A percentile compares a stretch with the other conserved stretches of the same genome.
These are phyloP conservation scores for Stenogyne calaminthoides DNA, from an alignment of 305 asterid genomes.

Conservation along the genomic window DNA sequence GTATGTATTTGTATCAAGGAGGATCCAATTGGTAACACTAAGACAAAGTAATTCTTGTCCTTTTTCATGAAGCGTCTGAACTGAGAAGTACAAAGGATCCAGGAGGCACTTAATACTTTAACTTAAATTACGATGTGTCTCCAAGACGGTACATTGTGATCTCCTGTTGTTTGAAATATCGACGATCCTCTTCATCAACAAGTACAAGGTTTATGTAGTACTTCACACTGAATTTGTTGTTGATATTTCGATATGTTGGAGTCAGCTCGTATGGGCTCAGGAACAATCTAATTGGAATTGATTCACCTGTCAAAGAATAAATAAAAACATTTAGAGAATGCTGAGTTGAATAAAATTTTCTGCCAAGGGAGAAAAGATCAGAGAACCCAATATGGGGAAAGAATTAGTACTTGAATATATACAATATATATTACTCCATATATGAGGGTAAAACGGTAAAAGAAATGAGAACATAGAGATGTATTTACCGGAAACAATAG, in stretches of 20 bases:
- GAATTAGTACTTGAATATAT: not conserved
- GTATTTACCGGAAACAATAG: not conserved
- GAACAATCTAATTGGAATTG: slow-evolving; percentile 92
- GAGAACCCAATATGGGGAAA: not conserved
- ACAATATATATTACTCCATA: no score
- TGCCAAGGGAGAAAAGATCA: not conserved
- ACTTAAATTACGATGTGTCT: slow-evolving; percentile 48
- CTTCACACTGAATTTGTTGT: slow-evolving; percentile 93
- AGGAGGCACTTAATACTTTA: slow-evolving; percentile 19
- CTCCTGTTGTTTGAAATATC: slow-evolving; percentile 95
- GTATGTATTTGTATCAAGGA: slow-evolving; percentile 23
- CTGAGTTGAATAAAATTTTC: not conserved
- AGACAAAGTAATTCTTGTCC: slow-evolving; percentile 10
- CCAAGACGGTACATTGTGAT: slow-evolving; percentile 75
- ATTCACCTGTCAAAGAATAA: slow-evolving; percentile 69
- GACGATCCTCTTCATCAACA: slow-evolving; percentile 95
- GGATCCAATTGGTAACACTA: slow-evolving; percentile 12
- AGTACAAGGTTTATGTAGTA: slow-evolving; percentile 94
- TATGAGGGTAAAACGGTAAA: not conserved
- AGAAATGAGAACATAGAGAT: not conserved
- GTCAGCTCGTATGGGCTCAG: slow-evolving; percentile 95
- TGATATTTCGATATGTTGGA: slow-evolving; percentile 82
- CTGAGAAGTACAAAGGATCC: slow-evolving; percentile 20
- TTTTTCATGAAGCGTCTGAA: slow-evolving; percentile 13
- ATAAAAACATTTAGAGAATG: not conserved